phyloP scores from a whole-genome alignment of 75 land plant species.

The Pseudotsuga menziesii region DNA sequence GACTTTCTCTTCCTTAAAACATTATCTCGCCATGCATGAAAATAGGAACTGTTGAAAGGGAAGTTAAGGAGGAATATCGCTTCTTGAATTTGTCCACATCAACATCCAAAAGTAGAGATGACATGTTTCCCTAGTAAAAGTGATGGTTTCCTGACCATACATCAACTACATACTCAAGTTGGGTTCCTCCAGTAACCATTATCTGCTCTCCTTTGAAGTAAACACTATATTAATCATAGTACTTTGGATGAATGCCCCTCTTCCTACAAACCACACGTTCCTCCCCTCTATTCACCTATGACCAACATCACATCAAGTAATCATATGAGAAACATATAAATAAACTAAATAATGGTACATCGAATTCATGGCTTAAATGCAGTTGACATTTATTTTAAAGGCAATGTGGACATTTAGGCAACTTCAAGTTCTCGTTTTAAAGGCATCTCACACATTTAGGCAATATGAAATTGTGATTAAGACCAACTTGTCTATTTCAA shows the following conservation, averaged over 20 bases:
- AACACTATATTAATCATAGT: slow-evolving; percentile 63
- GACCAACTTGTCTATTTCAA: too few relatives aligned
- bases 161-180: slow-evolving; percentile 75
- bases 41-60: slow-evolving; percentile 47
- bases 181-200: slow-evolving; percentile 88
- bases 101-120: slow-evolving; percentile 42
- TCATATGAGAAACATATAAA: not conserved
- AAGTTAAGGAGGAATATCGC: slow-evolving; percentile 43
- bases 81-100: slow-evolving; percentile 76
- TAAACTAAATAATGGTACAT: not conserved
- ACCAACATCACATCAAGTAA: not conserved
- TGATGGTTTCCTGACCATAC: slow-evolving; percentile 95
- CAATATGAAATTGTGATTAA: too few relatives aligned
- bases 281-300: slow-evolving; percentile 24
- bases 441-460: too few relatives aligned
- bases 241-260: slow-evolving; percentile 68
- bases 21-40: slow-evolving; percentile 60
- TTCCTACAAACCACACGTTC: slow-evolving; percentile 46
- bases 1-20: slow-evolving; percentile 51
- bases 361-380: too few relatives aligned
- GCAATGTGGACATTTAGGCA: too few relatives aligned
- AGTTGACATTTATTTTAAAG: too few relatives aligned
- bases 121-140: slow-evolving; percentile 67
- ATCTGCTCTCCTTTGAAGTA: slow-evolving; percentile 90
- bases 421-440: too few relatives aligned